Evolutionary conservation across 495 filamentous ascomycete genomes (phyloP).

Genomic region (Aspergillus baeticus): DNA sequence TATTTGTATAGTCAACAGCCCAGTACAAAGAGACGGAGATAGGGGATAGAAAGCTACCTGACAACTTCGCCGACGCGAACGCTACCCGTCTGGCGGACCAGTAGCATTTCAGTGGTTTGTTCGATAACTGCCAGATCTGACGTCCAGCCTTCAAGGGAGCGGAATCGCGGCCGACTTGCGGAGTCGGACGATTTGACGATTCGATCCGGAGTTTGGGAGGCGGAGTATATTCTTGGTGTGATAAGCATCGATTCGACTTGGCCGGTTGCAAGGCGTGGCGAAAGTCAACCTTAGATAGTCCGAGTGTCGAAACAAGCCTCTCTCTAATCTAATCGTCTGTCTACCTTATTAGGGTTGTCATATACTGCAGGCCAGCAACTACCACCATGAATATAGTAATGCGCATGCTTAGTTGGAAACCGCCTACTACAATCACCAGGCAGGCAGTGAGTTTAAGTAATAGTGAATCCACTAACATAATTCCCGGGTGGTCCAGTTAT

Average conservation of each 20-base stretch:
- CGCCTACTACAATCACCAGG: too few relatives aligned
- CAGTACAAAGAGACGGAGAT: not conserved
- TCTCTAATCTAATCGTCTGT: too few relatives aligned
- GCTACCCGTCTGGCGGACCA: constrained; percentile 83
- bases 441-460: too few relatives aligned
- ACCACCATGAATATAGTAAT: too few relatives aligned
- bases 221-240: constrained; percentile 47
- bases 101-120: constrained; percentile 63
- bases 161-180: constrained; percentile 27
- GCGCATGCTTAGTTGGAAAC: too few relatives aligned
- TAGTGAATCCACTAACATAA: too few relatives aligned
- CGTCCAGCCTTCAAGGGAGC: constrained; percentile 43
- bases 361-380: too few relatives aligned
- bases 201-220: constrained; percentile 43
- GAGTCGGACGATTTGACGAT: constrained; percentile 16
- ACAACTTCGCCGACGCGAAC: constrained; percentile 92
- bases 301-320: too few relatives aligned
- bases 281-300: too few relatives aligned
- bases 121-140: constrained; percentile 19
- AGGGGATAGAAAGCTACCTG: constrained; percentile 41
- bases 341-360: too few relatives aligned
- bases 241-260: constrained; percentile 44
- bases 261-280: too few relatives aligned
- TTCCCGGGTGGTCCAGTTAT: too few relatives aligned
- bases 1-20: constrained; percentile 22